Conservation (phyloP, 2,329 filamentous ascomycete genomes). For the Davidsoniella neocaledoniae region DNA sequence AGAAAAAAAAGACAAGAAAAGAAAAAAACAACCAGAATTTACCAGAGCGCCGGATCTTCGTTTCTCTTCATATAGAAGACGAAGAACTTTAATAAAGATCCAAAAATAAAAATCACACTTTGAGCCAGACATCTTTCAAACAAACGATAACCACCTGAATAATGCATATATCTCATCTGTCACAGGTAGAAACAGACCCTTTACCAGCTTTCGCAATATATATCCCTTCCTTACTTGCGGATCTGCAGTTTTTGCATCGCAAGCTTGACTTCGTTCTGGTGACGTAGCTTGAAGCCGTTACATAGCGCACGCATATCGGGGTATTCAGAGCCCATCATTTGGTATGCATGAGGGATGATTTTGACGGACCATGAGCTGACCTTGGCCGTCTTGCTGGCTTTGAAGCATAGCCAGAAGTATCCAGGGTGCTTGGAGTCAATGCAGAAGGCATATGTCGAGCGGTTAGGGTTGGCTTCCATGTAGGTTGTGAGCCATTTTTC, state of each 20-base stretch:
- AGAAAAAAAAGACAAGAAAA: not conserved
- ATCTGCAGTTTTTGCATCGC: slow-evolving; percentile 16
- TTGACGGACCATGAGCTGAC: slow-evolving; percentile 74
- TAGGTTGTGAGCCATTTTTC: slow-evolving; percentile 94
- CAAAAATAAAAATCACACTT: too few species aligned
- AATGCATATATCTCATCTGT: not conserved
- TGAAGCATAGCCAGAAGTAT: slow-evolving; percentile 94
- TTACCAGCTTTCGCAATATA: not conserved
- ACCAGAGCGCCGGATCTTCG: too few species aligned
- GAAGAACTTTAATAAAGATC: too few species aligned
- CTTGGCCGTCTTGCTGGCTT: slow-evolving; percentile 59
- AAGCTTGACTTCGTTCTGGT: slow-evolving; percentile 50
- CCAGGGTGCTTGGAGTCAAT: slow-evolving; percentile 81
- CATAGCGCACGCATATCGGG: slow-evolving; percentile 89
- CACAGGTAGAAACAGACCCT: not conserved
- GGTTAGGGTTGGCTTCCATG: slow-evolving; percentile 86
- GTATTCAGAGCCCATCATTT: slow-evolving; percentile 75
- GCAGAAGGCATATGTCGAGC: slow-evolving; percentile 90
- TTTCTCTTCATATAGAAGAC: too few species aligned
- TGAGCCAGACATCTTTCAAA: not conserved
- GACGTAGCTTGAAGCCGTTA: slow-evolving; percentile 90
- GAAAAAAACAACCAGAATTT: not conserved
- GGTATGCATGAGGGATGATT: slow-evolving; percentile 82
- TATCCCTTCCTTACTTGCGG: slow-evolving; percentile 4
- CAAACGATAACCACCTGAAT: not conserved